Conservation (phyloP, 129 eudicot genomes). For the Sambucus nigra region DNA sequence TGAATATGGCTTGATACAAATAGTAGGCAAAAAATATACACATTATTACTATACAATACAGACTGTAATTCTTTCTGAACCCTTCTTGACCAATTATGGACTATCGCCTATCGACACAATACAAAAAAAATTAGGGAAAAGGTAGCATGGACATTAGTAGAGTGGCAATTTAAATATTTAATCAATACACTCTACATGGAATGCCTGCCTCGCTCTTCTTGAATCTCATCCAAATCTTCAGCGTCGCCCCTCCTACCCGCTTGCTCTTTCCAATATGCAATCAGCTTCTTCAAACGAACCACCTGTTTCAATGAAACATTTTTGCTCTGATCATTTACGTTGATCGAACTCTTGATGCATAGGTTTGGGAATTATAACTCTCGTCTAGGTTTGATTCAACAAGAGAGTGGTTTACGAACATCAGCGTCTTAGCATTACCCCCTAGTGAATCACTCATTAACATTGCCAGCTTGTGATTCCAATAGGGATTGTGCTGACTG, state of each 20-base stretch:
- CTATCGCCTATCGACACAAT: not conserved
- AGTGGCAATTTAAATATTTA: conserved; percentile 5
- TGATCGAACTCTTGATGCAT: conserved; percentile 93
- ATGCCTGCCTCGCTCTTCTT: conserved; percentile 79
- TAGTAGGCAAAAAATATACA: conserved; percentile 18
- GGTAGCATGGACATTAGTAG: conserved; percentile 2
- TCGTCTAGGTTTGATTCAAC: conserved; percentile 94
- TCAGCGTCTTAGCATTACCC: conserved; percentile 91
- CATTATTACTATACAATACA: conserved; percentile 33
- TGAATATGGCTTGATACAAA: conserved; percentile 10
- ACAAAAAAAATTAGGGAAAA: conserved; percentile 18
- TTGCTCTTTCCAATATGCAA: conserved; percentile 84
- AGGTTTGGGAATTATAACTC: conserved; percentile 75
- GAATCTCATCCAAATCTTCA: conserved; percentile 84
- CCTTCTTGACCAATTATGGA: conserved; percentile 15
- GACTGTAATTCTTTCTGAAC: conserved; percentile 1
- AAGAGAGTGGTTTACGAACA: conserved; percentile 90
- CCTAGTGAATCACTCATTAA: conserved; percentile 98
- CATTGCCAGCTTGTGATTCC: conserved; percentile 94
- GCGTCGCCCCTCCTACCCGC: conserved; percentile 84
- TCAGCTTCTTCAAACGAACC: conserved; percentile 67
- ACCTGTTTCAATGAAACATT: conserved; percentile 96
- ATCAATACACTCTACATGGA: conserved; percentile 42
- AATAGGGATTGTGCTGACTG: conserved; percentile 82
- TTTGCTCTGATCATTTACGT: conserved; percentile 91